Evolutionary conservation across 2,329 filamentous ascomycete species (phyloP).

Genomic region (Fusarium pilosicola): DNA sequence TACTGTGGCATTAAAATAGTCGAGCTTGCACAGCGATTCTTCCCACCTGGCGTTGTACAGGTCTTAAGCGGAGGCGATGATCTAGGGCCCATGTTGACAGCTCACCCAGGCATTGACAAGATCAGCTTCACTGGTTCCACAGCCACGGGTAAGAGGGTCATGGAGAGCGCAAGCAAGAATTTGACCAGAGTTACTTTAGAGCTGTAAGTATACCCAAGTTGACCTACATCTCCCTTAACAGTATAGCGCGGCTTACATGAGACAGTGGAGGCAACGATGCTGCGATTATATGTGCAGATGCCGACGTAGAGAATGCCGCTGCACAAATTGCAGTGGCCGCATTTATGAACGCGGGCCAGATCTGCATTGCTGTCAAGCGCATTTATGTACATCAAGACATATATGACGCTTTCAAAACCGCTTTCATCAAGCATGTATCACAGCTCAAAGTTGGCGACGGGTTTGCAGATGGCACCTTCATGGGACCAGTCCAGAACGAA

Average conservation of each 20-base stretch:
- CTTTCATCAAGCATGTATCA: neutral
- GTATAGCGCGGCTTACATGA: neutral
- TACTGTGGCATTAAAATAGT: conserved; percentile 67
- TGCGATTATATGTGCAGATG: conserved; percentile 65
- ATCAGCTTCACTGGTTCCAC: conserved; percentile 72
- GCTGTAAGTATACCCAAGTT: conserved; percentile 45
- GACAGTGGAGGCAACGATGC: conserved; percentile 64
- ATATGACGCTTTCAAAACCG: conserved; percentile 52
- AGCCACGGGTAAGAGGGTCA: conserved; percentile 69
- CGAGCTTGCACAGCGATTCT: conserved; percentile 65
- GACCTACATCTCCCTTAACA: too few species aligned
- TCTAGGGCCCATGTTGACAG: conserved; percentile 66
- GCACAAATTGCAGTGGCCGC: conserved; percentile 53
- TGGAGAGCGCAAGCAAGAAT: conserved; percentile 61
- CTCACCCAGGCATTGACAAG: conserved; percentile 67
- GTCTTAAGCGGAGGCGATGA: conserved; percentile 68
- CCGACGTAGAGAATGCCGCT: conserved; percentile 55
- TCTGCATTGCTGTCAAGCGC: conserved; percentile 54
- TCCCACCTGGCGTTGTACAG: conserved; percentile 71
- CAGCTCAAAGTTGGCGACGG: conserved; percentile 1
- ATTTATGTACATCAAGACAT: conserved; percentile 69
- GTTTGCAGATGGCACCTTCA: neutral
- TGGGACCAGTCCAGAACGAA: neutral
- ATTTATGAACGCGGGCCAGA: conserved; percentile 64
- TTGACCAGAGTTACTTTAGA: conserved; percentile 70